Evolutionary conservation across 495 filamentous ascomycete species (phyloP).

Genomic region (Tricharina praecox): DNA sequence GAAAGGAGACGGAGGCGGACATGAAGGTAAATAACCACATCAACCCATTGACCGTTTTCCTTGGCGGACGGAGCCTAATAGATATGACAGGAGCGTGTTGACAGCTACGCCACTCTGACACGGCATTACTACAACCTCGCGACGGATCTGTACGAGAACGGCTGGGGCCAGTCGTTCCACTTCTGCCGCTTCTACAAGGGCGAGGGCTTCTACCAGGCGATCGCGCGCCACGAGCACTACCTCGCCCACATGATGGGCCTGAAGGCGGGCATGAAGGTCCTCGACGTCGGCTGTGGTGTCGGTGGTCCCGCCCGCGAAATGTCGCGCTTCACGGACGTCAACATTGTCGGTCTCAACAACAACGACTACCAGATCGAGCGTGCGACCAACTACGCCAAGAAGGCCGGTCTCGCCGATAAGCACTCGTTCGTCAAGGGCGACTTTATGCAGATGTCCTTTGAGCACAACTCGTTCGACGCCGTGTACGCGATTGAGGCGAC

Average conservation of each 20-base stretch:
- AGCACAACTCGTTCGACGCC: constrained; percentile 77
- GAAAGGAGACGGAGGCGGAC: constrained; percentile 61
- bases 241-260: constrained; percentile 81
- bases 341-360: constrained; percentile 92
- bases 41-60: not conserved
- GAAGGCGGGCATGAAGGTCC: constrained; percentile 68
- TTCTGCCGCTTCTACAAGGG: constrained; percentile 90
- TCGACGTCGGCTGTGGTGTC: constrained; percentile 96
- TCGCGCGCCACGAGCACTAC: constrained; percentile 97
- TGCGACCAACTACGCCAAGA: constrained; percentile 65
- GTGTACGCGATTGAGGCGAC: constrained; percentile 96
- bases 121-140: constrained; percentile 98
- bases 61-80: constrained; percentile 1
- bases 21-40: constrained; percentile 43
- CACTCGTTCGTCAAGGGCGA: constrained; percentile 79
- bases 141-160: constrained; percentile 94
- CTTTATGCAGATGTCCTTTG: constrained; percentile 99
- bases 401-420: constrained; percentile 66
- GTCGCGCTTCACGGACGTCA: constrained; percentile 78
- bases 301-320: constrained; percentile 97
- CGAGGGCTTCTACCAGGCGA: constrained; percentile 80
- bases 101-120: constrained; percentile 88
- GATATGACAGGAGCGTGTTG: constrained; percentile 47
- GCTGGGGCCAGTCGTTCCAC: constrained; percentile 68
- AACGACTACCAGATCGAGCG: constrained; percentile 99